Conservation (phyloP, 2,329 filamentous ascomycete genomes). For the Teratosphaeria gauchensis region DNA sequence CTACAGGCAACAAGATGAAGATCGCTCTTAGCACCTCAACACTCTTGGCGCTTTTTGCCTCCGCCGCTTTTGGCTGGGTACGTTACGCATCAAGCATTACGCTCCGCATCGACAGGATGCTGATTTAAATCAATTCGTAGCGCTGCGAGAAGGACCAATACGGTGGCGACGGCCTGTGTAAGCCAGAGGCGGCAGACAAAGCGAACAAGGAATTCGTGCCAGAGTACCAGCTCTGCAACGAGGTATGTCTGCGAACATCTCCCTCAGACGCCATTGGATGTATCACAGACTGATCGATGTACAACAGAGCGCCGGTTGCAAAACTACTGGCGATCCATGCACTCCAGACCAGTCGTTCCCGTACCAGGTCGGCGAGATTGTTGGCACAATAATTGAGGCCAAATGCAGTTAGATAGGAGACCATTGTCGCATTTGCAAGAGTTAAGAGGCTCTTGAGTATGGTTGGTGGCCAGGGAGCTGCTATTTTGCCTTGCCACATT, state of each 20-base stretch:
- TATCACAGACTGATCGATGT: background rate
- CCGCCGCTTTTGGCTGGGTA: background rate
- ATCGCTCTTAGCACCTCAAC: background rate
- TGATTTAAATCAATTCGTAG: background rate
- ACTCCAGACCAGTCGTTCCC: no score
- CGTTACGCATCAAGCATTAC: background rate
- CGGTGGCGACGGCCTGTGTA: background rate
- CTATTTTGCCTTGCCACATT: no score
- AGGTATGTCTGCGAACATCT: background rate
- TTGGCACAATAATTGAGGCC: no score
- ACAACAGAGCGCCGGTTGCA: background rate
- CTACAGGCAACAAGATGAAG: background rate
- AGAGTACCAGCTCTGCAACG: background rate
- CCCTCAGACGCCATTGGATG: background rate
- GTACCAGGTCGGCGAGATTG: no score
- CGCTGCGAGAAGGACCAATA: background rate
- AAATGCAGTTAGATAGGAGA: background rate
- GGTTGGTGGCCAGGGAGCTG: no score
- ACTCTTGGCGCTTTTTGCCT: background rate
- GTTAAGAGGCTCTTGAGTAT: background rate
- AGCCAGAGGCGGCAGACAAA: background rate
- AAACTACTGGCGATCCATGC: background rate
- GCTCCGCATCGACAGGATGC: background rate
- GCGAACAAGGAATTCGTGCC: background rate
- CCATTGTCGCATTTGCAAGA: background rate